phyloP scores from a whole-genome alignment of 2,329 filamentous ascomycete genomes.

The Periconia sp. region DNA sequence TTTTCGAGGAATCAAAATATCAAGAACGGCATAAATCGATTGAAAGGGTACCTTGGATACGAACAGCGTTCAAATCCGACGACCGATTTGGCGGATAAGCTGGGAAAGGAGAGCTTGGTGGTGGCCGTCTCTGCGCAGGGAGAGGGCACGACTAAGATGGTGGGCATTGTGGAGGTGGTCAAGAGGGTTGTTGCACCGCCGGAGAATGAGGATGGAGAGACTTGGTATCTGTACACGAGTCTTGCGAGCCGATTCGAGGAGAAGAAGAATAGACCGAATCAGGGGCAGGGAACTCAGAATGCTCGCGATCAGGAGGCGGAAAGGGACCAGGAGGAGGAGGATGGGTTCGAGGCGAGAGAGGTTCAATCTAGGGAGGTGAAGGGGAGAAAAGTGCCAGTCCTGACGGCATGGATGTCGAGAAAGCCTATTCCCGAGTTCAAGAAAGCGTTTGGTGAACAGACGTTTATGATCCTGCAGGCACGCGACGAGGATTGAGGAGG shows the following conservation, averaged over 20 bases:
- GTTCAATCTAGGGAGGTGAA: conserved; percentile 5
- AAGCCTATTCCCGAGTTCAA: conserved; percentile 18
- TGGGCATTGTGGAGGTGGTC: conserved; percentile 17
- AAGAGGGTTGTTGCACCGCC: conserved; percentile 10
- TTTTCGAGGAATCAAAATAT: conserved; percentile 21
- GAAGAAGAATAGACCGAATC: too few species aligned
- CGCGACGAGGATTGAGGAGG: neutral
- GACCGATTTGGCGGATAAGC: neutral
- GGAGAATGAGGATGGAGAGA: conserved; percentile 3
- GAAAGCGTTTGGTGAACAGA: conserved; percentile 22
- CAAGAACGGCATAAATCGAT: conserved; percentile 13
- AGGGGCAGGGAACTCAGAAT: neutral
- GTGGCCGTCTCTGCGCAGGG: conserved; percentile 19
- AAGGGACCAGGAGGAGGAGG: too few species aligned
- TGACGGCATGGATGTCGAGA: conserved; percentile 22
- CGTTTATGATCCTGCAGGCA: neutral
- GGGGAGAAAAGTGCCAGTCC: conserved; percentile 13
- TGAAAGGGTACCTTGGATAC: conserved; percentile 13
- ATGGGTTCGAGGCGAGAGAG: too few species aligned
- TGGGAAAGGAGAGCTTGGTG: neutral
- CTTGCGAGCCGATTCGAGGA: conserved; percentile 6
- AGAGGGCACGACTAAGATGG: conserved; percentile 17
- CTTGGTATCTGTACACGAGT: conserved; percentile 20
- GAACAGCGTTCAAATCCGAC: neutral
- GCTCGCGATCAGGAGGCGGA: neutral